phyloP scores from a whole-genome alignment of 495 filamentous ascomycete species.

The Bombardia bombarda region DNA sequence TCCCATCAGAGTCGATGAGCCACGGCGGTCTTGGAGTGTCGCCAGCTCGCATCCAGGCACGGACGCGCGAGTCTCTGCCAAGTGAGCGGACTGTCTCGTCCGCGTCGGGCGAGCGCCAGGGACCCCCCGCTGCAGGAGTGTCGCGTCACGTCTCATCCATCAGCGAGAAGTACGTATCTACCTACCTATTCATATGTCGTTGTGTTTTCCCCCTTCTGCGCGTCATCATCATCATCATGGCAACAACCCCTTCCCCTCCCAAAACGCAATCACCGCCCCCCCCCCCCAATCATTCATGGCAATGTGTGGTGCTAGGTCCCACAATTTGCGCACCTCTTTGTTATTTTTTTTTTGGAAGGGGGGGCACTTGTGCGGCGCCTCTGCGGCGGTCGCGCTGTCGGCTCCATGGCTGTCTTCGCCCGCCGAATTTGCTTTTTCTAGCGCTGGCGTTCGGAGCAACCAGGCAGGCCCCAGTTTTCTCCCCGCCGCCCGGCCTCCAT shows the following conservation, averaged over 20 bases:
- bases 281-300: no score
- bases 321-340: slow-evolving; percentile 1
- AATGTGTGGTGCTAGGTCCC: no score
- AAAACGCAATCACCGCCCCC: no score
- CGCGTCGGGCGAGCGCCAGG: slow-evolving; percentile 34
- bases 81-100: slow-evolving; percentile 35
- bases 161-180: slow-evolving; percentile 37
- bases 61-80: slow-evolving; percentile 36
- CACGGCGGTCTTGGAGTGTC: slow-evolving; percentile 39
- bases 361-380: neutral
- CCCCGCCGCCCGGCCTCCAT: slow-evolving; percentile 25
- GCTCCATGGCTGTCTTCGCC: slow-evolving; percentile 13
- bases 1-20: slow-evolving; percentile 42
- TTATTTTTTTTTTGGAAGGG: neutral
- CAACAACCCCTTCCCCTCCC: slow-evolving; percentile 1
- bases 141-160: slow-evolving; percentile 36
- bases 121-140: slow-evolving; percentile 28
- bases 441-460: slow-evolving; percentile 19
- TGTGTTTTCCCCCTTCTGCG: neutral
- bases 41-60: slow-evolving; percentile 23
- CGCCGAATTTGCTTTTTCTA: slow-evolving; percentile 15
- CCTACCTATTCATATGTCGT: neutral
- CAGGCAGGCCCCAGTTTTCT: slow-evolving; percentile 21
- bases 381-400: no score
- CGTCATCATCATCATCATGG: slow-evolving; percentile 7